These are phyloP conservation scores for Tricladium varicosporioides DNA, from an alignment of 2,329 filamentous ascomycete genomes.

Conservation along the genomic window DNA sequence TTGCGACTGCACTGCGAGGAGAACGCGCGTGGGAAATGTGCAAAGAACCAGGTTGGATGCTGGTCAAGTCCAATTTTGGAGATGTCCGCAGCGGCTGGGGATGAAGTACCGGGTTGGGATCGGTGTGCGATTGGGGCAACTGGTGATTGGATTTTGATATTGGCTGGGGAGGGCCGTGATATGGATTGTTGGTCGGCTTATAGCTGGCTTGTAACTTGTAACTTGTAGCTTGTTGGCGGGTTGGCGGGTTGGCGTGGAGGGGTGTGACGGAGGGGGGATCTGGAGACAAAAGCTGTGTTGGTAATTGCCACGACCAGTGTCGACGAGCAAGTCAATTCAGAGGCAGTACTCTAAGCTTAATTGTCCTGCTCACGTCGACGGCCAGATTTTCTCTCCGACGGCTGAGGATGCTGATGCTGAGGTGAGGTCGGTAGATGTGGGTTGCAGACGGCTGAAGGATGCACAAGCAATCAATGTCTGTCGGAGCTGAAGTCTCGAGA, in stretches of 20 bases:
- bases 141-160: too few species aligned
- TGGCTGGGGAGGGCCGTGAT: too few species aligned
- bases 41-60: not conserved
- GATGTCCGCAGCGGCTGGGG: not conserved
- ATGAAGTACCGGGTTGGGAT: slow-evolving; percentile 4
- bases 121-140: not conserved
- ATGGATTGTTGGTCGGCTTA: too few species aligned
- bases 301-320: not conserved
- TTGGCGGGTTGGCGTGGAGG: too few species aligned
- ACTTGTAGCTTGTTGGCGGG: too few species aligned
- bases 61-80: not conserved
- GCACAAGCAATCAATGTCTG: not conserved
- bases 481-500: slow-evolving; percentile 1
- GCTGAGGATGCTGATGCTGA: not conserved
- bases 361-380: not conserved
- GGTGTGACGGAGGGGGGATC: too few species aligned
- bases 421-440: not conserved
- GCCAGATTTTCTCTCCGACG: not conserved
- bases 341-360: slow-evolving; percentile 4
- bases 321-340: not conserved
- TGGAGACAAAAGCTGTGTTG: too few species aligned
- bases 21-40: not conserved
- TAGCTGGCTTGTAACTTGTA: too few species aligned
- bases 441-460: not conserved
- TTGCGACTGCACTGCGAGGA: not conserved